phyloP scores from a whole-genome alignment of 1,139 yeast genomes.

The Protomyces inundatus region DNA sequence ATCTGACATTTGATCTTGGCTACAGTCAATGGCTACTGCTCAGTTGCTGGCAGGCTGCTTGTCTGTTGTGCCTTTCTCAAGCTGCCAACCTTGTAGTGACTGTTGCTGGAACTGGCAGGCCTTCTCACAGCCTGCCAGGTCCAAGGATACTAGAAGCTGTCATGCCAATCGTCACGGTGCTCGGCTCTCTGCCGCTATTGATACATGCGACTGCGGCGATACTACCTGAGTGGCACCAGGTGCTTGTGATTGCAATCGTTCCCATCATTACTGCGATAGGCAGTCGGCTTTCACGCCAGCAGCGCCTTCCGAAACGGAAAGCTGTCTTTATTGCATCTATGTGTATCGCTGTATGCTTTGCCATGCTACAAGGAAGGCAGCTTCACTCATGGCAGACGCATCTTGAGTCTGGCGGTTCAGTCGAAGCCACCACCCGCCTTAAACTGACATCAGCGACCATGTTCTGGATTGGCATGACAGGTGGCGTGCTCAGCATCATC shows the following conservation, averaged over 20 bases:
- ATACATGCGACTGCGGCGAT: not conserved
- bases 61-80: constrained; percentile 1
- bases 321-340: not conserved
- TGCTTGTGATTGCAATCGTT: not conserved
- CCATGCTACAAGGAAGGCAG: not conserved
- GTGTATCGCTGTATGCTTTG: not conserved
- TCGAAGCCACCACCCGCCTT: not conserved
- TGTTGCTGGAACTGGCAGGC: not conserved
- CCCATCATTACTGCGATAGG: not conserved
- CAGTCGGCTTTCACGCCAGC: not conserved
- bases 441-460: not conserved
- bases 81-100: not conserved
- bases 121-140: not conserved
- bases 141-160: not conserved
- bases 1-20: constrained; percentile 2
- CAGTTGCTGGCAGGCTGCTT: constrained; percentile 1
- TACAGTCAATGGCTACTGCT: not conserved
- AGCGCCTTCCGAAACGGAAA: not conserved
- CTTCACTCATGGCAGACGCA: not conserved
- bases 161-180: constrained; percentile 3
- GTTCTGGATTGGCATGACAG: not conserved
- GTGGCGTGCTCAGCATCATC: constrained; percentile 4
- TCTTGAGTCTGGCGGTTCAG: not conserved
- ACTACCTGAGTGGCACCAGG: constrained; percentile 2
- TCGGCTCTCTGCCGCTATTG: constrained; percentile 4